Conservation (phyloP, 2,329 filamentous ascomycete genomes). For the Tricladium varicosporioides region DNA sequence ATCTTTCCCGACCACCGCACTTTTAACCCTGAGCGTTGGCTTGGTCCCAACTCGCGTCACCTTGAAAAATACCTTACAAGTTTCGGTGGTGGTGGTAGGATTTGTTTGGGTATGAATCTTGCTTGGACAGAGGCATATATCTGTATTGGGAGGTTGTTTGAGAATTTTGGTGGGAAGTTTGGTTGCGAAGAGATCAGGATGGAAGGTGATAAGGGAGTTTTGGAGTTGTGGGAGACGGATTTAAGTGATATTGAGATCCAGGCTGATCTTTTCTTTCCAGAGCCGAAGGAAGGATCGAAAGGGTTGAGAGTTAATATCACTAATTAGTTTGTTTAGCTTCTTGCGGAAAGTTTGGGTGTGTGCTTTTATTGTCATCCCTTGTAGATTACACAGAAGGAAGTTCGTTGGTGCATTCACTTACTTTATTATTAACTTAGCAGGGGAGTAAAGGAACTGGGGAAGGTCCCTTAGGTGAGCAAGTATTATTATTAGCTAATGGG, state of each 20-base stretch:
- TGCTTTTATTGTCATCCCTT: no score
- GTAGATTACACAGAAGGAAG: no score
- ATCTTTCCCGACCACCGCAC: slow-evolving; percentile 37
- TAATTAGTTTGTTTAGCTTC: no score
- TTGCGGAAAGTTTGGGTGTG: no score
- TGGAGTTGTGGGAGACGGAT: slow-evolving; percentile 32
- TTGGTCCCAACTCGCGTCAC: slow-evolving; percentile 25
- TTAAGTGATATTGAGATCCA: slow-evolving; percentile 22
- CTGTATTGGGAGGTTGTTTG: slow-evolving; percentile 13
- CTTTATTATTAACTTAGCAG: no score
- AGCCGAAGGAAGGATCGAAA: slow-evolving; percentile 11
- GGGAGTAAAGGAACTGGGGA: no score
- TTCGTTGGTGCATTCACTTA: no score
- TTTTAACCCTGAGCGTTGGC: slow-evolving; percentile 42
- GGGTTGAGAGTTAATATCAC: slow-evolving; percentile 17
- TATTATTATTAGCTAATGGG: no score
- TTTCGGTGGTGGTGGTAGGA: slow-evolving; percentile 41
- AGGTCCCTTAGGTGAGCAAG: no score
- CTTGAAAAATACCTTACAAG: slow-evolving; percentile 40
- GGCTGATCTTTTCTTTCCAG: slow-evolving; percentile 16
- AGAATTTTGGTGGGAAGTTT: slow-evolving; percentile 14
- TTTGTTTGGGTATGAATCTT: slow-evolving; percentile 38
- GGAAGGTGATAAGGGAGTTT: slow-evolving; percentile 5
- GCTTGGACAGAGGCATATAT: slow-evolving; percentile 26
- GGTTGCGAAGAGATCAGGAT: slow-evolving; percentile 1